phyloP scores from a whole-genome alignment of 106 monocot genomes.

The Agapanthus africanus region DNA sequence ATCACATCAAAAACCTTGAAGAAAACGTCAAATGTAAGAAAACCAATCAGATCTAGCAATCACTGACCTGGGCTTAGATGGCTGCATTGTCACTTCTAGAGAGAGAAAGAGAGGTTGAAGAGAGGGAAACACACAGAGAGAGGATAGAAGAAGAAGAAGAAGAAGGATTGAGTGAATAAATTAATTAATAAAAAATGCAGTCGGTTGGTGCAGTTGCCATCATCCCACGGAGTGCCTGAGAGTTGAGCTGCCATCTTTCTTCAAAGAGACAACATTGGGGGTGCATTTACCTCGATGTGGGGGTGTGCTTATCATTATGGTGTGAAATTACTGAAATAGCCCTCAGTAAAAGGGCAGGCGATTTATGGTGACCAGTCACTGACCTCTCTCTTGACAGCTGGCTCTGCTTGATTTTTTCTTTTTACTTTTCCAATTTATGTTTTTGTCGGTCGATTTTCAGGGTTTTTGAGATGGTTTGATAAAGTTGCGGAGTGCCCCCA shows the following conservation, averaged over 20 bases:
- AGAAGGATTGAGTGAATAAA: neutral
- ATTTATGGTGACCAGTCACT: no score
- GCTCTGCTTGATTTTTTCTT: no score
- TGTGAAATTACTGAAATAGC: no score
- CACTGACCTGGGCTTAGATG: constrained; percentile 27
- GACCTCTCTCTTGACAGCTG: no score
- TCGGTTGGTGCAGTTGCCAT: neutral
- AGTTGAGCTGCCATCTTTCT: neutral
- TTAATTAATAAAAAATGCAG: neutral
- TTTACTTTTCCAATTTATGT: no score
- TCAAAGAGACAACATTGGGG: neutral
- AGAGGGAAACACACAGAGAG: neutral
- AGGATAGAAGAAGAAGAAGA: neutral
- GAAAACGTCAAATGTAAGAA: neutral
- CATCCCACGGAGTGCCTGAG: constrained; percentile 1
- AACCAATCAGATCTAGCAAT: no score
- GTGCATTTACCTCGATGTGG: neutral
- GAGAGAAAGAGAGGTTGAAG: neutral
- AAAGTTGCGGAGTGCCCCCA: no score
- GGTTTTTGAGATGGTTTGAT: no score
- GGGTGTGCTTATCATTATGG: neutral
- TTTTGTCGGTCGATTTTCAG: no score
- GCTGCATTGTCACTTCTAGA: constrained; percentile 13
- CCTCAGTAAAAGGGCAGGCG: no score
- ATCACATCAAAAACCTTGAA: neutral